These are phyloP conservation scores for Cenococcum geophilum DNA, from an alignment of 495 filamentous ascomycete species.

Conservation along the genomic window DNA sequence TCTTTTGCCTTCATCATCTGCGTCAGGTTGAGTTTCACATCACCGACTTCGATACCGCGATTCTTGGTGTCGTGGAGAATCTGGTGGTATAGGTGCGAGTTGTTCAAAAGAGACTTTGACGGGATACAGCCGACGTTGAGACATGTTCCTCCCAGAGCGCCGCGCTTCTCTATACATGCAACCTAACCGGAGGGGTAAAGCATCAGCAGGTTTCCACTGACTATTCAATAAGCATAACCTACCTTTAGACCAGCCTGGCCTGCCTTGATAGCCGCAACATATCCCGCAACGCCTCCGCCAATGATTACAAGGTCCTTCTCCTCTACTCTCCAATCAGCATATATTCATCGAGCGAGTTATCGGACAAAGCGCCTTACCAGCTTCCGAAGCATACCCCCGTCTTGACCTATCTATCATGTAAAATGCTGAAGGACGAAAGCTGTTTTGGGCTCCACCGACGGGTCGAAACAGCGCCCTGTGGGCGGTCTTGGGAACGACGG, in stretches of 20 bases:
- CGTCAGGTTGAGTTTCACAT: slow-evolving; percentile 89
- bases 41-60: slow-evolving; percentile 92
- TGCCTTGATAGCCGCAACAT: slow-evolving; percentile 98
- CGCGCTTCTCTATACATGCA: slow-evolving; percentile 97
- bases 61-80: slow-evolving; percentile 95
- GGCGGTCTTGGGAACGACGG: slow-evolving; percentile 60
- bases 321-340: slow-evolving; percentile 49
- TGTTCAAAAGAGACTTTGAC: slow-evolving; percentile 98
- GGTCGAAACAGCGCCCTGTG: slow-evolving; percentile 59
- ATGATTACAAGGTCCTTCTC: slow-evolving; percentile 91
- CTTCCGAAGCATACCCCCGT: slow-evolving; percentile 64
- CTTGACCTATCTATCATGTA: slow-evolving; percentile 55
- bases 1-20: slow-evolving; percentile 99
- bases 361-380: slow-evolving; percentile 51
- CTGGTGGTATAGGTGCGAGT: slow-evolving; percentile 97
- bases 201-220: neutral
- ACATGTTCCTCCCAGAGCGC: slow-evolving; percentile 90
- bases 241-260: slow-evolving; percentile 97
- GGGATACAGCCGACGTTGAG: slow-evolving; percentile 99
- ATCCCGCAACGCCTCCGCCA: slow-evolving; percentile 95
- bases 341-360: neutral
- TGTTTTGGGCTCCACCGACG: slow-evolving; percentile 40
- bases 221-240: slow-evolving; percentile 21
- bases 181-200: slow-evolving; percentile 53
- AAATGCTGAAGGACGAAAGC: slow-evolving; percentile 54